Conservation (phyloP, 768 basidiomycete species). For the Kwoniella shandongensis region DNA sequence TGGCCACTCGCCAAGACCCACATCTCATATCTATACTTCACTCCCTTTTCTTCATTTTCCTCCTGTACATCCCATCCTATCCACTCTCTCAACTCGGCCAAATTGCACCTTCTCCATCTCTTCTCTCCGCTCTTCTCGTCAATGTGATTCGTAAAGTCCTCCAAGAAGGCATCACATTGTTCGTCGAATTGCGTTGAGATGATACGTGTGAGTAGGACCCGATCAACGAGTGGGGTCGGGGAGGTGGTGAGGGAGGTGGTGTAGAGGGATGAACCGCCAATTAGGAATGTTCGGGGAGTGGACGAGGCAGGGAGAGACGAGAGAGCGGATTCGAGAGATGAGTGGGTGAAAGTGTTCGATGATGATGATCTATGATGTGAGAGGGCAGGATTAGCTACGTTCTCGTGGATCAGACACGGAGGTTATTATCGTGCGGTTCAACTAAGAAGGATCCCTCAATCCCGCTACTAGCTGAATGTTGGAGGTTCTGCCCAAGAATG, state of each 20-base stretch:
- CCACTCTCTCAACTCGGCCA: constrained; percentile 71
- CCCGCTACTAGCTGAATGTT: too few species aligned
- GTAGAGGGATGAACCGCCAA: constrained; percentile 90
- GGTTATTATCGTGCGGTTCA: too few species aligned
- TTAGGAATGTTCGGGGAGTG: constrained; percentile 70
- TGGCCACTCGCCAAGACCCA: constrained; percentile 61
- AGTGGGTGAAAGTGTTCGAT: constrained; percentile 5
- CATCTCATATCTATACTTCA: constrained; percentile 92
- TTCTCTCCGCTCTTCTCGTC: constrained; percentile 14
- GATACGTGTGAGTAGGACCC: constrained; percentile 84
- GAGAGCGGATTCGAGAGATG: constrained; percentile 28
- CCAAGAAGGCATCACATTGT: constrained; percentile 79
- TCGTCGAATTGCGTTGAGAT: constrained; percentile 68
- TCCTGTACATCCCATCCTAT: constrained; percentile 76
- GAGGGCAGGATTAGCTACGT: not conserved
- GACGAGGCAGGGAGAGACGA: constrained; percentile 17
- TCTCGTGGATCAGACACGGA: too few species aligned
- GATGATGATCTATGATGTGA: not conserved
- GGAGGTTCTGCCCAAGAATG: too few species aligned
- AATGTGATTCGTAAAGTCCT: constrained; percentile 61
- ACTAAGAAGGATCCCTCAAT: too few species aligned
- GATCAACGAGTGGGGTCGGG: constrained; percentile 64
- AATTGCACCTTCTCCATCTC: constrained; percentile 63
- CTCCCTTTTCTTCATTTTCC: constrained; percentile 74
- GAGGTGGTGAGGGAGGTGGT: constrained; percentile 60